These are phyloP conservation scores for Calonectria ilicicola DNA, from an alignment of 2,329 filamentous ascomycete genomes.

Conservation along the genomic window DNA sequence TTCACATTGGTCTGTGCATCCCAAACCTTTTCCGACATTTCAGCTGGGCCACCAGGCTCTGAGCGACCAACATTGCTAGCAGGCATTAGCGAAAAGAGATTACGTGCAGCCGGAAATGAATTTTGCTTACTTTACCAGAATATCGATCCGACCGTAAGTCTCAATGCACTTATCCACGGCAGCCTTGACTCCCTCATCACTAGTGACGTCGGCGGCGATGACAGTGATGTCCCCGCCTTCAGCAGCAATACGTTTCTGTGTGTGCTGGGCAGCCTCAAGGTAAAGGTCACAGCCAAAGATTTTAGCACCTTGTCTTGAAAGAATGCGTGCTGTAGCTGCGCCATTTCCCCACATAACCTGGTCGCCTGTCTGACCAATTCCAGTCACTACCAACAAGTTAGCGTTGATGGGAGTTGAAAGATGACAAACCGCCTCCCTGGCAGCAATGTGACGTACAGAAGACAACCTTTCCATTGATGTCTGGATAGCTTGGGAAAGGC, in stretches of 20 bases:
- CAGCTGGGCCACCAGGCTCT: neutral
- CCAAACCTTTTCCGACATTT: slow-evolving; percentile 13
- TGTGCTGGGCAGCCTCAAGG: neutral
- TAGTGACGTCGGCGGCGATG: neutral
- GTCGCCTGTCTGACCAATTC: neutral
- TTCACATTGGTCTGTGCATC: slow-evolving; percentile 18
- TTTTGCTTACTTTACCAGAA: neutral
- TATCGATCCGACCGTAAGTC: neutral
- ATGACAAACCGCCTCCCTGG: no score
- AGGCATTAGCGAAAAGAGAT: neutral
- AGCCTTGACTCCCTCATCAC: neutral
- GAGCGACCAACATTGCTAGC: neutral
- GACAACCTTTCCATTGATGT: neutral
- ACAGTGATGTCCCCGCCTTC: neutral
- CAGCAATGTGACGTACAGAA: neutral
- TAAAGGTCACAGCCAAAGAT: neutral
- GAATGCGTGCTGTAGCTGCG: neutral
- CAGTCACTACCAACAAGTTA: neutral
- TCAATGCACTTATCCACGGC: neutral
- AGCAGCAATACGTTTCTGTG: neutral
- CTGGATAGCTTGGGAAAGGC: neutral
- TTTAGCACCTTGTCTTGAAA: neutral
- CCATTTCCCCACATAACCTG: neutral
- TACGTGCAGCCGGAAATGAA: no score
- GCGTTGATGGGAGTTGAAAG: no score